Evolutionary conservation across 2,329 filamentous ascomycete genomes (phyloP).

Genomic region (Canariomyces notabilis): DNA sequence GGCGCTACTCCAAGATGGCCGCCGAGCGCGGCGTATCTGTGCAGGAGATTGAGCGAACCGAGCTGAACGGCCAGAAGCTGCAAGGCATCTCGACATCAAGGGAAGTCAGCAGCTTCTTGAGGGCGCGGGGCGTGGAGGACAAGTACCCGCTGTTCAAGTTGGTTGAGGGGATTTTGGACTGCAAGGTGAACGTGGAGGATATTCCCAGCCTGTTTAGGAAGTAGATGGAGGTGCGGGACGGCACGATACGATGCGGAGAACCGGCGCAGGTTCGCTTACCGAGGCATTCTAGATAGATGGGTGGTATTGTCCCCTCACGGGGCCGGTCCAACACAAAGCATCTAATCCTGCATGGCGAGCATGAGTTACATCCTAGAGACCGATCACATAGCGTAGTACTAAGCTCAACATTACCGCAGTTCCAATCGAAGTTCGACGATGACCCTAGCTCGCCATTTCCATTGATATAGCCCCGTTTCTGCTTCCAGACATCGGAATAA

Average conservation of each 20-base stretch:
- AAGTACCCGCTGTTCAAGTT: slow-evolving; percentile 92
- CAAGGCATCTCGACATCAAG: slow-evolving; percentile 89
- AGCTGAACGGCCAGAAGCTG: slow-evolving; percentile 94
- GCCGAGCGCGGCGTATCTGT: slow-evolving; percentile 75
- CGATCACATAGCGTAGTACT: background rate
- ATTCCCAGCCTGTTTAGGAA: slow-evolving; percentile 59
- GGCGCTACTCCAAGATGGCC: slow-evolving; percentile 85
- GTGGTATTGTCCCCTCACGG: slow-evolving; percentile 6
- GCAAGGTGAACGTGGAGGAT: slow-evolving; percentile 70
- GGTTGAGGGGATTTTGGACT: slow-evolving; percentile 68
- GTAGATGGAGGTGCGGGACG: background rate
- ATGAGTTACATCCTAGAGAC: background rate
- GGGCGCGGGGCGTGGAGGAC: slow-evolving; percentile 67
- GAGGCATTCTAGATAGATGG: background rate
- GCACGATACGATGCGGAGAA: background rate
- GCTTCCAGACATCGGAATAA: too few species aligned
- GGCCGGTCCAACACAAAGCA: background rate
- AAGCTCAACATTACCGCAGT: background rate
- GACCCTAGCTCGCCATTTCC: too few species aligned
- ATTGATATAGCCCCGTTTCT: too few species aligned
- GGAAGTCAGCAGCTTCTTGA: slow-evolving; percentile 87
- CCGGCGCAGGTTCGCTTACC: background rate
- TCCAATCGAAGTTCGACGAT: background rate
- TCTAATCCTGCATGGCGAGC: background rate
- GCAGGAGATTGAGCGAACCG: slow-evolving; percentile 79